A percentile compares a stretch with the other conserved stretches of the same genome.
phyloP scores from a whole-genome alignment of 371 early-diverging fungal species.

The Furculomyces boomerangus region DNA sequence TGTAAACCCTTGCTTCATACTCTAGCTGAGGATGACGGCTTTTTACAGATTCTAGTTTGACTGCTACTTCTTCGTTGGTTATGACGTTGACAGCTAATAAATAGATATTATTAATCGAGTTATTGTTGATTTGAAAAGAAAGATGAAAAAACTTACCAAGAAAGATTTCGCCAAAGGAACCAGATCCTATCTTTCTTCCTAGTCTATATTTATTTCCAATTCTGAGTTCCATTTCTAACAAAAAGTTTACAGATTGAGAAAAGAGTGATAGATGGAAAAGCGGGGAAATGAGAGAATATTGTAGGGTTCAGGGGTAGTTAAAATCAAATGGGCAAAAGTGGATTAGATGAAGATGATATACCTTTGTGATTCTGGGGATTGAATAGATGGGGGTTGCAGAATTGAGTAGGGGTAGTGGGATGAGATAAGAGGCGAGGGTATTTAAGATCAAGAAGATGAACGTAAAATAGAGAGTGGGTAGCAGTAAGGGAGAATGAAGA shows the following conservation, averaged over 20 bases:
- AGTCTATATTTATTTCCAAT: constrained; percentile 89
- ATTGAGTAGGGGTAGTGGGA: not conserved
- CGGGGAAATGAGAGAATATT: not conserved
- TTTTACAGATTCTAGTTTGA: constrained; percentile 85
- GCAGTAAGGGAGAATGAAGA: constrained; percentile 4
- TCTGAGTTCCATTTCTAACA: constrained; percentile 29
- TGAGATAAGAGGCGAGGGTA: constrained; percentile 7
- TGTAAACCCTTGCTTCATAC: constrained; percentile 93
- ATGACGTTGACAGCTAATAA: constrained; percentile 42
- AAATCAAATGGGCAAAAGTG: not conserved
- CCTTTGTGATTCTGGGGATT: too few species aligned
- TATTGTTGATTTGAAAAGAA: too few species aligned
- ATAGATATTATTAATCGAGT: constrained; percentile 2
- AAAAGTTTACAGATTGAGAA: not conserved
- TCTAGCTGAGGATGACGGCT: constrained; percentile 93
- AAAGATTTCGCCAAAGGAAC: constrained; percentile 99
- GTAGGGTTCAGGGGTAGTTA: constrained; percentile 1
- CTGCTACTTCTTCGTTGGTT: constrained; percentile 90
- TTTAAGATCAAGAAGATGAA: constrained; percentile 4
- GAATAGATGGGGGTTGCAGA: not conserved
- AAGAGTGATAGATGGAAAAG: not conserved
- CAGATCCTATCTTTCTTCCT: constrained; percentile 94
- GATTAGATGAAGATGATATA: not conserved
- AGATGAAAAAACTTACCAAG: constrained; percentile 39
- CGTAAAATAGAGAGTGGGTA: constrained; percentile 2